Percentiles rank a stretch among this genome's conserved stretches.
Conservation (phyloP, 2,329 filamentous ascomycete genomes). For the Ophiostoma ips region DNA sequence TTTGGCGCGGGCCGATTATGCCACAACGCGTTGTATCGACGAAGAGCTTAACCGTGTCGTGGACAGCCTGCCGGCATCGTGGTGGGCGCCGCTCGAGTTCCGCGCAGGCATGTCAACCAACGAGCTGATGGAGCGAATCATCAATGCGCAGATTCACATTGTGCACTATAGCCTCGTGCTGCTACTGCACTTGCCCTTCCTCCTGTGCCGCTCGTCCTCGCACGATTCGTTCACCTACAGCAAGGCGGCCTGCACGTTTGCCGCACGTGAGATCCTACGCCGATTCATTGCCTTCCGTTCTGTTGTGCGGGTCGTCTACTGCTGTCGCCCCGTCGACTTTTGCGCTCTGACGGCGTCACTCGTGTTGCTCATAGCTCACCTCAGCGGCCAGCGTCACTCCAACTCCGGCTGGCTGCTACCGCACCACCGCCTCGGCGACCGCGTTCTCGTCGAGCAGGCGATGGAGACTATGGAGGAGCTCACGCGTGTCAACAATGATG, state of each 20-base stretch:
- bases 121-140: conserved; percentile 6
- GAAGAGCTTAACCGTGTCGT: conserved; percentile 23
- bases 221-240: conserved; percentile 20
- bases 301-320: conserved; percentile 18
- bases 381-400: conserved; percentile 16
- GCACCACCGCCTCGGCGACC: conserved; percentile 28
- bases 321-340: conserved; percentile 29
- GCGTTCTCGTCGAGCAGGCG: conserved; percentile 25
- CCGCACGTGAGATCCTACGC: conserved; percentile 27
- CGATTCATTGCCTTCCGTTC: conserved; percentile 25
- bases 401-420: conserved; percentile 16
- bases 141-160: conserved; percentile 20
- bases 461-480: conserved; percentile 21
- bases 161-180: conserved; percentile 27
- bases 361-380: conserved; percentile 27
- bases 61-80: conserved; percentile 24
- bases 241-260: conserved; percentile 25
- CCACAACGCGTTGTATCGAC: conserved; percentile 23
- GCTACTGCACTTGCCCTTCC: conserved; percentile 23
- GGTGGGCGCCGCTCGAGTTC: conserved; percentile 21
- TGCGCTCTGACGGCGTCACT: conserved; percentile 25
- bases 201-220: background rate
- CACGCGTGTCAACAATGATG: conserved; percentile 15
- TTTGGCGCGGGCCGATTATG: conserved; percentile 12
- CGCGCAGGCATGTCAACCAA: background rate